phyloP scores from a whole-genome alignment of 495 filamentous ascomycete genomes.

The Xylaria curta region DNA sequence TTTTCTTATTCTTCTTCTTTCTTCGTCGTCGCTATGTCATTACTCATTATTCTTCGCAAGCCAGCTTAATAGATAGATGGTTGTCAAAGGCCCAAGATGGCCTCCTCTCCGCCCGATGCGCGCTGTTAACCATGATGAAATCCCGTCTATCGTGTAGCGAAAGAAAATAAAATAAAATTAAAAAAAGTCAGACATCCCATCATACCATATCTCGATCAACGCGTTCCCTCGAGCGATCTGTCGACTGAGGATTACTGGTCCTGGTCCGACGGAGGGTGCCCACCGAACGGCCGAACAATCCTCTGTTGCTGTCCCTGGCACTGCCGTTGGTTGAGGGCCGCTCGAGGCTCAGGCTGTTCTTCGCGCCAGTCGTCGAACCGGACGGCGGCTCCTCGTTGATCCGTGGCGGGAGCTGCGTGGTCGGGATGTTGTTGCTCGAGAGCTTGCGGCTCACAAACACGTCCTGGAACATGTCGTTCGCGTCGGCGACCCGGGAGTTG shows the following conservation, averaged over 20 bases:
- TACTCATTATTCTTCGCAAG: conserved; percentile 2
- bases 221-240: conserved; percentile 7
- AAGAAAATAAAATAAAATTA: too few species aligned
- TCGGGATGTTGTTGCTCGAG: conserved; percentile 29
- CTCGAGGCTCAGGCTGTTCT: conserved; percentile 29
- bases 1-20: not conserved
- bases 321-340: conserved; percentile 28
- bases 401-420: conserved; percentile 31
- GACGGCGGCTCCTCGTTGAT: conserved; percentile 35
- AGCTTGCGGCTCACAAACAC: conserved; percentile 36
- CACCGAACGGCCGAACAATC: conserved; percentile 23
- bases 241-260: conserved; percentile 14
- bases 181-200: not conserved
- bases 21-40: conserved; percentile 21
- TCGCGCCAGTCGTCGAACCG: conserved; percentile 22
- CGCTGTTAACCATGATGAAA: not conserved
- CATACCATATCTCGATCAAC: conserved; percentile 34
- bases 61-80: not conserved
- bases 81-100: not conserved
- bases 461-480: conserved; percentile 39
- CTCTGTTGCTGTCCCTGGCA: conserved; percentile 25
- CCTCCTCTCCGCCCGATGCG: not conserved
- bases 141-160: too few species aligned
- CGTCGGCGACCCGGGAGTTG: conserved; percentile 32
- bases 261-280: conserved; percentile 21